Percentiles rank a stretch among this genome's conserved stretches.
Conservation (phyloP, 192 early-diverging fungal genomes). For the Backusella westeae region DNA sequence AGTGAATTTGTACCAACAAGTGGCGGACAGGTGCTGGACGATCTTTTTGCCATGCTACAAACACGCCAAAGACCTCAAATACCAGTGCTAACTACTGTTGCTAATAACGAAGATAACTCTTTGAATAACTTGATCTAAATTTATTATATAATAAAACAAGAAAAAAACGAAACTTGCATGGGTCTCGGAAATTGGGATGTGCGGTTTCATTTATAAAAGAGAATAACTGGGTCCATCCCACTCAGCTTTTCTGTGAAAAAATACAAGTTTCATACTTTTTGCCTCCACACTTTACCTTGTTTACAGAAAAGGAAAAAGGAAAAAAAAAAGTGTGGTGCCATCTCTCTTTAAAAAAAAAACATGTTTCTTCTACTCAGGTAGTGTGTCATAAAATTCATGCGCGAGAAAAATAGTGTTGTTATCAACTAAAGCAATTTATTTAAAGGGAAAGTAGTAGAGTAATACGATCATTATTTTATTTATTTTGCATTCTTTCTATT, state of each 20-base stretch:
- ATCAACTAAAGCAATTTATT: not conserved
- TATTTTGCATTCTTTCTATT: not conserved
- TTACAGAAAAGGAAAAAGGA: not conserved
- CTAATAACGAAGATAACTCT: not conserved
- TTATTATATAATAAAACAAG: not conserved
- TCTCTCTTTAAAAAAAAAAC: not conserved
- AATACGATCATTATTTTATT: not conserved
- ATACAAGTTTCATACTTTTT: not conserved
- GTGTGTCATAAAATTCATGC: too few relatives aligned
- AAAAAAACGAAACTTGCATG: not conserved
- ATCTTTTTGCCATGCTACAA: slow-evolving; percentile 33
- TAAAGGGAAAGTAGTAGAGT: not conserved
- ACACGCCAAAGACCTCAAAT: slow-evolving; percentile 33
- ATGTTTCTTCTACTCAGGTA: not conserved
- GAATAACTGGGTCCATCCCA: not conserved
- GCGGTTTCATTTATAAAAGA: not conserved
- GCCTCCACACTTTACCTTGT: not conserved
- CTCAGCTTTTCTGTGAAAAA: not conserved
- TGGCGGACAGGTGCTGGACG: slow-evolving; percentile 30
- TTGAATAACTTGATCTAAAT: not conserved
- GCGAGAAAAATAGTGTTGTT: not conserved
- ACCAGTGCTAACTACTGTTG: not conserved
- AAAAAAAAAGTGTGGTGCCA: not conserved
- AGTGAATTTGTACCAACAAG: slow-evolving; percentile 1
- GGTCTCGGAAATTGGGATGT: not conserved